A percentile compares a stretch with the other conserved stretches of the same genome.
These are phyloP conservation scores for Waitea zeae DNA, from an alignment of 1,284 basidiomycete genomes.

Conservation along the genomic window DNA sequence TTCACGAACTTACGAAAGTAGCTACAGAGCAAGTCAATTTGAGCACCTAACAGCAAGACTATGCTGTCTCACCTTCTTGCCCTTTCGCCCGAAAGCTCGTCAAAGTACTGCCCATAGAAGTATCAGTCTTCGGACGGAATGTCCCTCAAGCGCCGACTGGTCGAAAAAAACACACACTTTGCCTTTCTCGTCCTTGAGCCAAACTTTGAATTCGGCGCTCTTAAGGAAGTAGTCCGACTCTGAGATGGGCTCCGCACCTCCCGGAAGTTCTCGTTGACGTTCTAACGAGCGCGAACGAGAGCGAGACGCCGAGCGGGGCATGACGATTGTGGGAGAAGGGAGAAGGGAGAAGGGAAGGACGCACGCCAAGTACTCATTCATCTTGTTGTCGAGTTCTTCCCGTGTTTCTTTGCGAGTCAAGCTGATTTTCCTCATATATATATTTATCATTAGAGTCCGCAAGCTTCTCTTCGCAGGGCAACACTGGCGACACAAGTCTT, in stretches of 20 bases:
- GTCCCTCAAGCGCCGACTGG: neutral
- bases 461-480: too few species aligned
- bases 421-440: too few species aligned
- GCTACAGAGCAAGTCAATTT: slow-evolving; percentile 29
- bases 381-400: too few species aligned
- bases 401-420: too few species aligned
- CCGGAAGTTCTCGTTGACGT: slow-evolving; percentile 26
- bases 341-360: too few species aligned
- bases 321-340: too few species aligned
- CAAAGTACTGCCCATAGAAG: slow-evolving; percentile 62
- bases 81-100: slow-evolving; percentile 56
- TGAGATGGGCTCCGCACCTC: slow-evolving; percentile 34
- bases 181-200: slow-evolving; percentile 63
- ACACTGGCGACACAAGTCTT: too few species aligned
- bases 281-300: slow-evolving; percentile 28
- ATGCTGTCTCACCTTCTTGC: slow-evolving; percentile 67
- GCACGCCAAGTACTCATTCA: too few species aligned
- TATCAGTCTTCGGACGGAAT: neutral
- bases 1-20: slow-evolving; percentile 77
- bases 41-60: too few species aligned
- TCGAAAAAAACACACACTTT: too few species aligned
- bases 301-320: slow-evolving; percentile 5
- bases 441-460: too few species aligned
- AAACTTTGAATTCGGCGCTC: slow-evolving; percentile 56
- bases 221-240: slow-evolving; percentile 68